These are phyloP conservation scores for Peronosclerospora sorghi DNA, from an alignment of 352 stramenopile species.

Conservation along the genomic window DNA sequence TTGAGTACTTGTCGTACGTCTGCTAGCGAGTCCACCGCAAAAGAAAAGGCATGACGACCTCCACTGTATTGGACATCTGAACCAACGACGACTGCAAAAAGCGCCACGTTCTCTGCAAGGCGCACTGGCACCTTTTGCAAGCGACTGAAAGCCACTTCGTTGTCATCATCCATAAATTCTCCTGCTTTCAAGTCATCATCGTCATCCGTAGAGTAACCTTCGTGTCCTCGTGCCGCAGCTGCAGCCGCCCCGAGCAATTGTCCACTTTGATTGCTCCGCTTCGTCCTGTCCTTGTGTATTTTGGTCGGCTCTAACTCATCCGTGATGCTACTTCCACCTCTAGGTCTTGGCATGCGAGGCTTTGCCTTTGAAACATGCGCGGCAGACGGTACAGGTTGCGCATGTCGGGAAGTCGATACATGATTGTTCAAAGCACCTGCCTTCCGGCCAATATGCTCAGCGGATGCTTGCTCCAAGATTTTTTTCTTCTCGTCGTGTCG, in stretches of 20 bases:
- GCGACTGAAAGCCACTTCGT: constrained; percentile 67
- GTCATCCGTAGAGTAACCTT: constrained; percentile 30
- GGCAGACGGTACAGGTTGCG: constrained; percentile 19
- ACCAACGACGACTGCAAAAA: constrained; percentile 60
- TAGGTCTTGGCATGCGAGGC: constrained; percentile 18
- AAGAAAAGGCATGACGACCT: constrained; percentile 39
- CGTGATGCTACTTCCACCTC: constrained; percentile 9
- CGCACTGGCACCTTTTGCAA: constrained; percentile 66
- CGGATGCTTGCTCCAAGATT: constrained; percentile 21
- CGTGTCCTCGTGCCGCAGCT: constrained; percentile 16
- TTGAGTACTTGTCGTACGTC: constrained; percentile 64
- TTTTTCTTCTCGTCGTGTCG: constrained; percentile 44
- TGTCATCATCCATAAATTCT: constrained; percentile 49
- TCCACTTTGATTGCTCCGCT: no score
- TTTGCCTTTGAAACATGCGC: constrained; percentile 28
- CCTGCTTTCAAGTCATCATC: constrained; percentile 36
- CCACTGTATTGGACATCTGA: constrained; percentile 58
- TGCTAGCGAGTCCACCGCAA: constrained; percentile 52
- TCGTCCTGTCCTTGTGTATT: no score
- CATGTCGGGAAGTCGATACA: constrained; percentile 8
- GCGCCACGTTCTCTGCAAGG: constrained; percentile 49
- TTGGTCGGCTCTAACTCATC: no score
- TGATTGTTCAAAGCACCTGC: constrained; percentile 11
- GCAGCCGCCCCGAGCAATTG: constrained; percentile 12
- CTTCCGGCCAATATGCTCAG: constrained; percentile 21